Evolutionary conservation across 2,329 filamentous ascomycete genomes (phyloP).

Genomic region (Colletotrichum shisoi): DNA sequence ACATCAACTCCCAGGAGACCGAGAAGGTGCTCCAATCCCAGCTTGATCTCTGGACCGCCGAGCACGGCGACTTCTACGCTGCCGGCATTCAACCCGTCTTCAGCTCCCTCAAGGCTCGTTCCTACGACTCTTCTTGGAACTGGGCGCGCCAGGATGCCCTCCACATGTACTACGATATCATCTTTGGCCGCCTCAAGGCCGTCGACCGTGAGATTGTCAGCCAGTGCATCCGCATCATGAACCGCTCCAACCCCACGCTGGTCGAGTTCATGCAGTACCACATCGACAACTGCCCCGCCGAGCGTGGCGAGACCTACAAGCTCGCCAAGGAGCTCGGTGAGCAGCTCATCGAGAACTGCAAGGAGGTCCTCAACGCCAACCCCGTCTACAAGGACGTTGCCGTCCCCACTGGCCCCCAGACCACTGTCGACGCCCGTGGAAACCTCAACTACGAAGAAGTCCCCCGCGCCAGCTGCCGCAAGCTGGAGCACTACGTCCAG

Average conservation of each 20-base stretch:
- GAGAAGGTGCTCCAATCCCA: slow-evolving; percentile 89
- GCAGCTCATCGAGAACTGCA: slow-evolving; percentile 97
- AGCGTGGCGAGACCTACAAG: slow-evolving; percentile 95
- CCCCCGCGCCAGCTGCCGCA: slow-evolving; percentile 86
- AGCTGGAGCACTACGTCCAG: slow-evolving; percentile 97
- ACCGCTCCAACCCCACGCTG: slow-evolving; percentile 92
- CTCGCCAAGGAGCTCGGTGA: slow-evolving; percentile 94
- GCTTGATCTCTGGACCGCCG: slow-evolving; percentile 90
- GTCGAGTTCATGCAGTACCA: slow-evolving; percentile 99
- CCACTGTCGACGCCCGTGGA: slow-evolving; percentile 89
- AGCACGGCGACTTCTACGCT: slow-evolving; percentile 97
- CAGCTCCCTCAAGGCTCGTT: slow-evolving; percentile 88
- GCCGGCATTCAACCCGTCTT: slow-evolving; percentile 94
- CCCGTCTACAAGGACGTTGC: slow-evolving; percentile 97
- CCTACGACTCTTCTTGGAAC: slow-evolving; percentile 99
- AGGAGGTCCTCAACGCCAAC: slow-evolving; percentile 81
- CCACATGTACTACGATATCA: slow-evolving; percentile 99
- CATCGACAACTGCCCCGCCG: slow-evolving; percentile 97
- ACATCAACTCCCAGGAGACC: slow-evolving; percentile 82
- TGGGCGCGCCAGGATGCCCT: slow-evolving; percentile 98
- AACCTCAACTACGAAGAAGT: slow-evolving; percentile 92
- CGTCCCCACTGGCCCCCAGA: slow-evolving; percentile 88
- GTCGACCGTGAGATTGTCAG: slow-evolving; percentile 98
- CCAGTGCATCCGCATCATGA: slow-evolving; percentile 99
- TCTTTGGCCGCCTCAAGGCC: slow-evolving; percentile 90